These are phyloP conservation scores for Fraxinus floribunda DNA, from an alignment of 305 asterid genomes.

Conservation along the genomic window DNA sequence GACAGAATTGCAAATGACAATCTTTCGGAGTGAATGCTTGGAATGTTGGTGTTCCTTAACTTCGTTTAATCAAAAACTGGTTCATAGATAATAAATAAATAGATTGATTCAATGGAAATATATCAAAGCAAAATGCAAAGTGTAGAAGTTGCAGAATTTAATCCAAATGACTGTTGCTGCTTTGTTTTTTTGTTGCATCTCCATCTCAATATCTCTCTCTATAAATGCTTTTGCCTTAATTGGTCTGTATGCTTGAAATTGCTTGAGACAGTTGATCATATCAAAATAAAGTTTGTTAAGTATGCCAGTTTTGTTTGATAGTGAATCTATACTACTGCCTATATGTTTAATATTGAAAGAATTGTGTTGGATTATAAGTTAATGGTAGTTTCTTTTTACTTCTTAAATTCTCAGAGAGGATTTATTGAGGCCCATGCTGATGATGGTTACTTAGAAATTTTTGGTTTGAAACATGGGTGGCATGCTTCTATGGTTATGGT, in stretches of 20 bases:
- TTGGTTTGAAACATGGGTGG: conserved; percentile 86
- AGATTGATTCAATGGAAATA: not conserved
- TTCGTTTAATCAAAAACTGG: not conserved
- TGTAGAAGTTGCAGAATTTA: not conserved
- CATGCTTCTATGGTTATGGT: conserved; percentile 92
- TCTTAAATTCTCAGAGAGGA: conserved; percentile 51
- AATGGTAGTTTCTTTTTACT: not conserved
- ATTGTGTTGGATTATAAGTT: not conserved
- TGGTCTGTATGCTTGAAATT: not conserved
- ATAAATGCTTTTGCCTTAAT: not conserved
- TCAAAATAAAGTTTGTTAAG: not conserved
- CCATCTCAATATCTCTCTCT: not conserved
- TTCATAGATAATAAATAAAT: not conserved
- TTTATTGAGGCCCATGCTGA: conserved; percentile 72
- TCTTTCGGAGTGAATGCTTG: not conserved
- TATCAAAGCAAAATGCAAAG: not conserved
- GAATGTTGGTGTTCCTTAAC: not conserved
- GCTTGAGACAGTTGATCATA: not conserved
- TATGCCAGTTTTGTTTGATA: not conserved
- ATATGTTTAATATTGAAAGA: not conserved
- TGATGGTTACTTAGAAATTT: conserved; percentile 66
- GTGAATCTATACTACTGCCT: not conserved
- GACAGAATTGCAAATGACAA: not conserved
- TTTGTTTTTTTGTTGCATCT: not conserved
- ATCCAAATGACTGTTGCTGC: not conserved